Percentiles rank a stretch among this genome's conserved stretches.
These are phyloP conservation scores for Entophlyctis helioformis DNA, from an alignment of 192 early-diverging fungal species.

Conservation along the genomic window DNA sequence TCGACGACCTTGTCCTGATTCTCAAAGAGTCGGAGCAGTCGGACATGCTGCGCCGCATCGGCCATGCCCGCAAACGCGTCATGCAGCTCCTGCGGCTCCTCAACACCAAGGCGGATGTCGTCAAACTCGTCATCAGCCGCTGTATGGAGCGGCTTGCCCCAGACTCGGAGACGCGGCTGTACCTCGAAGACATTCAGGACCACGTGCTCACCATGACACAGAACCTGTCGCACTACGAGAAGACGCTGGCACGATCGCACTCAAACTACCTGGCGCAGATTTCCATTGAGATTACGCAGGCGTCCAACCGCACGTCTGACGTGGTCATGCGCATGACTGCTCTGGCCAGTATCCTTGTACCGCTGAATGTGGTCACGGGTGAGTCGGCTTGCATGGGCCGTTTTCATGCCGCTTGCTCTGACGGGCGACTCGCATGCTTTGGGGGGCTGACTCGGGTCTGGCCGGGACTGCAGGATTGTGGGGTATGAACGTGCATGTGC, in stretches of 20 bases:
- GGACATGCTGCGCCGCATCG: conserved; percentile 67
- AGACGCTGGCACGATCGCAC: conserved; percentile 59
- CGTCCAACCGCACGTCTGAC: conserved; percentile 70
- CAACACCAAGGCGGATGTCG: conserved; percentile 54
- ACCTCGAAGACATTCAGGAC: conserved; percentile 52
- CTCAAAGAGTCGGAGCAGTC: conserved; percentile 76
- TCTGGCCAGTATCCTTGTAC: conserved; percentile 78
- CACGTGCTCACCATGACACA: conserved; percentile 63
- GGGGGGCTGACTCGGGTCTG: background rate
- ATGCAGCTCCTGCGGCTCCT: conserved; percentile 56
- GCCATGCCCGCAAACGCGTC: conserved; percentile 57
- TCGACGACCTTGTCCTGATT: conserved; percentile 89
- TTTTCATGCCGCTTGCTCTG: background rate
- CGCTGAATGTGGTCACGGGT: conserved; percentile 82
- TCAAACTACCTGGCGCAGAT: conserved; percentile 75
- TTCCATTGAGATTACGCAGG: conserved; percentile 52
- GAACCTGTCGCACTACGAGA: conserved; percentile 59
- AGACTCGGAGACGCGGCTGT: conserved; percentile 34
- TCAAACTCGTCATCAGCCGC: conserved; percentile 56
- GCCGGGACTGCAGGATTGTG: conserved; percentile 15
- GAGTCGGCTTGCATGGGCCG: background rate
- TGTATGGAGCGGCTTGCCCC: conserved; percentile 27
- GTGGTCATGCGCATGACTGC: conserved; percentile 83
- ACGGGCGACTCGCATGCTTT: background rate
- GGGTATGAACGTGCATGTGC: conserved; percentile 38